Base-by-base conservation (phyloP, 192 early-diverging fungal genomes). In the Coemansia asiatica region DNA sequence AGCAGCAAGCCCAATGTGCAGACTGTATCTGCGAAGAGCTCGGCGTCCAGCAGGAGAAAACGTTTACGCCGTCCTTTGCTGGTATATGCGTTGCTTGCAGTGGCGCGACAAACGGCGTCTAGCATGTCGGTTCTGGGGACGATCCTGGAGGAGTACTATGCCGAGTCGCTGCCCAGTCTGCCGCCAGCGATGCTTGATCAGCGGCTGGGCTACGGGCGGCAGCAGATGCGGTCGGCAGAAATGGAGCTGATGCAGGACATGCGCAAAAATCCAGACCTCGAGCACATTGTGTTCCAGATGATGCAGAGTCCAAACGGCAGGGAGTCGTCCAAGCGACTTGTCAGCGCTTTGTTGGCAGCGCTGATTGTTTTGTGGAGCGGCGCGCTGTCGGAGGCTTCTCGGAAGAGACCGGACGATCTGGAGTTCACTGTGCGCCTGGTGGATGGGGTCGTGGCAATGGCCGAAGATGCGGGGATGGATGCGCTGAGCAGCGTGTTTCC, bases 191-290 rank as follows among this genome's bases (percentile, higher is more conserved):
- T 69, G 31, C 56, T 81, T 35, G 78, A 81, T 25, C 66, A 68
- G 57, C 69, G 73, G 33, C 59, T 81, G 31, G 22, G 48, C 7
- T 15, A 40, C 6, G 62, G 65, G 4, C 56, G 59, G 13, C 56
- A 74, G 26, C 69, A 69, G 56, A 31, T 81, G 33, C 69, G 63
- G 23, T 40, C 69, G 7, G 31, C 60, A 5, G 73, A 81, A 46
- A 68, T 81, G 66, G 78, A 81, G 69, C 69, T 81, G 50, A 21
- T 81, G 36, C 60, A 63, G 23, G 78, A 75, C n/a, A 33, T 71
- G 25, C 69, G 78, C 6, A 36, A 33, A 7, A 81, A 81, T 44
- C 2, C 23, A 6, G 73, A 75, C 12, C 56, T 81, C 18, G 66
- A 81, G 28, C 36, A 27, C 7, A 23, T 75, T 3, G 5, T 81